Conservation (phyloP, 1,284 basidiomycete species). For the Moesziomyces antarcticus region DNA sequence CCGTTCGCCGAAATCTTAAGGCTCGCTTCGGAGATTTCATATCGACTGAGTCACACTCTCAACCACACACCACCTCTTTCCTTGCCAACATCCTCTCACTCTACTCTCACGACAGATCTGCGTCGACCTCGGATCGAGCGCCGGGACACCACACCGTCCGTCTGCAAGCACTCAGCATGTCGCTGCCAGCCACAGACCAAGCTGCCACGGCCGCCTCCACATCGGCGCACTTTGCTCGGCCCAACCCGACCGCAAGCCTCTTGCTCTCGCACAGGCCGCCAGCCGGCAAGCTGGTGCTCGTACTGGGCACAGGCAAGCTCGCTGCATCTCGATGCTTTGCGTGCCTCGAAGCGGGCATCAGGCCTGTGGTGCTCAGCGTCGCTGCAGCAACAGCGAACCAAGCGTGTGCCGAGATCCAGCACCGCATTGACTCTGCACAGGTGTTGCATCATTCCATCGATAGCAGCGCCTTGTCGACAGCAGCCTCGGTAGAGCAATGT, state of each 20-base stretch:
- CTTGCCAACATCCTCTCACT: not conserved
- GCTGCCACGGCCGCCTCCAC: slow-evolving; percentile 2
- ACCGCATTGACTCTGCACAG: slow-evolving; percentile 68
- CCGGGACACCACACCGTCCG: not conserved
- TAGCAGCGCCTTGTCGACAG: slow-evolving; percentile 6
- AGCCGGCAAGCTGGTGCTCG: slow-evolving; percentile 68
- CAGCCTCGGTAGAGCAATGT: slow-evolving; percentile 4
- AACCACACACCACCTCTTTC: not conserved
- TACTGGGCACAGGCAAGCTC: slow-evolving; percentile 80
- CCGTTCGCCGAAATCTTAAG: not conserved
- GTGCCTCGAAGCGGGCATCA: slow-evolving; percentile 82
- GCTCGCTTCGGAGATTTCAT: not conserved
- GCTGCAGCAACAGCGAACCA: not conserved
- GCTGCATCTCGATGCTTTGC: slow-evolving; percentile 84
- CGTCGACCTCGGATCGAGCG: too few relatives aligned
- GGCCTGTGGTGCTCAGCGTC: slow-evolving; percentile 74
- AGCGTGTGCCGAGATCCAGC: slow-evolving; percentile 75
- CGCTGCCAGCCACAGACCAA: slow-evolving; percentile 3
- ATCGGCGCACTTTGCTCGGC: slow-evolving; percentile 20
- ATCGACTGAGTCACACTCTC: not conserved
- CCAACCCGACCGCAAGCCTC: slow-evolving; percentile 43
- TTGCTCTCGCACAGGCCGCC: slow-evolving; percentile 49
- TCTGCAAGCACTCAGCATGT: not conserved
- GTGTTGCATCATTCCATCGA: slow-evolving; percentile 71
- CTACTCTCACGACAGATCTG: not conserved